These are phyloP conservation scores for Thalassiosira profunda DNA, from an alignment of 108 stramenopile genomes.

Conservation along the genomic window DNA sequence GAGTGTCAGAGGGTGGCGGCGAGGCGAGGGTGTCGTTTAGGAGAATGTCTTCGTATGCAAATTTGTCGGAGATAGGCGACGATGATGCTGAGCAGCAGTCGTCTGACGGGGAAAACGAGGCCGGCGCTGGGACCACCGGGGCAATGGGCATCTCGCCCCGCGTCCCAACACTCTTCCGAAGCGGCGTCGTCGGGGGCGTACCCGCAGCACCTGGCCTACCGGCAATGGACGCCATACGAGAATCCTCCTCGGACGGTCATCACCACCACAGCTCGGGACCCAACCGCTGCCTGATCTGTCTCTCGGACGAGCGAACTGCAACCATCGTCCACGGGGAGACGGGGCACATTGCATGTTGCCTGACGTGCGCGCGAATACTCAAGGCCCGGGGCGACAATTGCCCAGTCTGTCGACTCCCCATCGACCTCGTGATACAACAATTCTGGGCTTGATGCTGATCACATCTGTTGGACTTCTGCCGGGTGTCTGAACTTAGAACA, in stretches of 20 bases:
- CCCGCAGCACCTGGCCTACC: not conserved
- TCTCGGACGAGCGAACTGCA: constrained; percentile 77
- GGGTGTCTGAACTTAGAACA: too few relatives aligned
- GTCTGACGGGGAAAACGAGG: constrained; percentile 24
- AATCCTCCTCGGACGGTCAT: constrained; percentile 9
- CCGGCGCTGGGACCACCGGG: not conserved
- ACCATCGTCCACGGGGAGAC: constrained; percentile 95
- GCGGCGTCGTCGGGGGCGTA: constrained; percentile 2
- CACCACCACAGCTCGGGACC: not conserved
- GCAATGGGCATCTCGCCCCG: not conserved
- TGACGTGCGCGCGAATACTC: constrained; percentile 87
- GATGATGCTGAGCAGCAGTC: constrained; percentile 15
- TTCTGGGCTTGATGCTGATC: constrained; percentile 81
- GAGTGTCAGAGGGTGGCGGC: not conserved
- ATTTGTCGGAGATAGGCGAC: constrained; percentile 34
- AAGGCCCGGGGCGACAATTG: constrained; percentile 84
- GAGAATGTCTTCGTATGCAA: not conserved
- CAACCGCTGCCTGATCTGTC: constrained; percentile 76
- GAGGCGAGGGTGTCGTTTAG: not conserved
- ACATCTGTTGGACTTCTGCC: too few relatives aligned
- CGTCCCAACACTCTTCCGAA: constrained; percentile 24
- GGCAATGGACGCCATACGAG: constrained; percentile 17
- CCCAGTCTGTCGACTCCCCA: constrained; percentile 76
- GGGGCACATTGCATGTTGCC: constrained; percentile 94
- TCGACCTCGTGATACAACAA: constrained; percentile 84